Evolutionary conservation across 805 yeast species (phyloP), one percentile per base, ranked within the genome.

Genomic region (Kurtzmaniella cleridarum): DNA sequence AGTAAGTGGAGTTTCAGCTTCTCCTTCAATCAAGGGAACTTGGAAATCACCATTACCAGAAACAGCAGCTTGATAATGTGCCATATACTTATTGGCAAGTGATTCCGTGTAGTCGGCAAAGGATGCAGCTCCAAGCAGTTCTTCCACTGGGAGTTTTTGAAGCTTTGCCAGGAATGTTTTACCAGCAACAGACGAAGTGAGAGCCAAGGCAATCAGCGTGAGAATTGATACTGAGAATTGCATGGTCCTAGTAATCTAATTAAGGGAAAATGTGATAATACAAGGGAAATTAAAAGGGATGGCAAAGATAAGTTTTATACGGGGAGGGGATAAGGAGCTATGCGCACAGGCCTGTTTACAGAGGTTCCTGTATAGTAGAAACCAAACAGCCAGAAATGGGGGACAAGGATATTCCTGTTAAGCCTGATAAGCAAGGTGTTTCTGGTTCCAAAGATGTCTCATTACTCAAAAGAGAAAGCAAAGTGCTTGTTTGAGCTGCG

Each of bases 1-100:
- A 48, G 93, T 82, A 61, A 93, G 76, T 11, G 98, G 97, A 35
- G 87, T 73, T 48, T 84, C 83, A 58, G 83, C 88, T 28, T 73
- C 78, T 5, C 49, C 51, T 7, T 30, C 33, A 30, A 71, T 54
- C 46, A 73, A 72, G 15, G 78, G 78, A 36, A 71, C 63, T 47
- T 69, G 73, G 35, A 46, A 33, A 34, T 51, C 41, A 40, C 45
- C 42, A 4, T 54, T 52, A 39, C 57, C 57, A 16, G 54, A 57
- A 30, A 43, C 35, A 32, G 60, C 62, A 12, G 46, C 64, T 52
- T 72, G 68, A 58, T 67, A 80, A 32, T 69, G 58, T 38, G 67
- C 62, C 42, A 77, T 51, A 61, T 84, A 84, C 63, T 82, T 83
- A 49, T 71, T 66, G 41, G 82, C 81, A 54, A 84, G 71, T 16